Percentiles rank a stretch among this genome's conserved stretches.
These are phyloP conservation scores for Senna siamea DNA, from an alignment of 306 rosid genomes.

Conservation along the genomic window DNA sequence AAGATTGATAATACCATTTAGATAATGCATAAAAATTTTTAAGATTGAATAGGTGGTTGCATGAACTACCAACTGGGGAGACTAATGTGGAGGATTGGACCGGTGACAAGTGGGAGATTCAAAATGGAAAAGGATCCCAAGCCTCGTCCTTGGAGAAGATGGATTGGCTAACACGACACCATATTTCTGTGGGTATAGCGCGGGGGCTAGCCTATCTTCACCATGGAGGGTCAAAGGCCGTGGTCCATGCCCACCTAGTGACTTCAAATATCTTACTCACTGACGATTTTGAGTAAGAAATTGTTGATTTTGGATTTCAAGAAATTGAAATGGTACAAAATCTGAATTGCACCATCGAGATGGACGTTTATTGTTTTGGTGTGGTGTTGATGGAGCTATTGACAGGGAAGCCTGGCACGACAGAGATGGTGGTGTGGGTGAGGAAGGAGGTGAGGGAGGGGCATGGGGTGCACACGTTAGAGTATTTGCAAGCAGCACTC, in stretches of 20 bases:
- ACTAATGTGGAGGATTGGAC: no score
- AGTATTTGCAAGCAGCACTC: no score
- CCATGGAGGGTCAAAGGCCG: conserved; percentile 87
- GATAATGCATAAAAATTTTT: no score
- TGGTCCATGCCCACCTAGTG: conserved; percentile 83
- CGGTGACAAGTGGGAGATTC: no score
- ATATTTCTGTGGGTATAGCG: no score
- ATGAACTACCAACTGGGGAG: no score
- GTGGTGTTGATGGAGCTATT: conserved; percentile 89
- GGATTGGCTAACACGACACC: no score
- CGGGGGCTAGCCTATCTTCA: conserved; percentile 93
- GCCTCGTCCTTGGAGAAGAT: no score
- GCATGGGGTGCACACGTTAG: conserved; percentile 58
- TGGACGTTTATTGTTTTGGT: conserved; percentile 94
- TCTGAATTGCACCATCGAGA: conserved; percentile 49
- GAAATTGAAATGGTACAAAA: conserved; percentile 35
- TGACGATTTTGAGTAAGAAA: conserved; percentile 72
- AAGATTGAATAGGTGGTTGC: conserved; percentile 85
- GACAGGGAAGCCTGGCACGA: conserved; percentile 76
- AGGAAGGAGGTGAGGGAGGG: no score
- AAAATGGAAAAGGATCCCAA: no score
- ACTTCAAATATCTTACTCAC: conserved; percentile 69
- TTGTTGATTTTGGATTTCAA: conserved; percentile 76
- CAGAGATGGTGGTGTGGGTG: conserved; percentile 93
- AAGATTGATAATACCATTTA: no score